These are phyloP conservation scores for Eudorina sp. DNA, from an alignment of 139 green algal genomes.

Conservation along the genomic window DNA sequence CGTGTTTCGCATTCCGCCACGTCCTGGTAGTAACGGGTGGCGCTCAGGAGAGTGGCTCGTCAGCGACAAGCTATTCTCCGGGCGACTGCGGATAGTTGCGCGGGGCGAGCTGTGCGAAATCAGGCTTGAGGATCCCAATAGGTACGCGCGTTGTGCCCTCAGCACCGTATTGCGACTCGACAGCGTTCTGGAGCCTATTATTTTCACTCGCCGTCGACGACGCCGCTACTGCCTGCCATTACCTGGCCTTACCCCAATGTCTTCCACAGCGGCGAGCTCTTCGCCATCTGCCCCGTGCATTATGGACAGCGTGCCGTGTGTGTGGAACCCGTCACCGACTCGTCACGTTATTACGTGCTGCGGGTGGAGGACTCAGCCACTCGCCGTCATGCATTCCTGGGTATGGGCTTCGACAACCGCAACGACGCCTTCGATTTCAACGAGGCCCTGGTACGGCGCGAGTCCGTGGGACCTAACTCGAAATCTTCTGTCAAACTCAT, in stretches of 20 bases:
- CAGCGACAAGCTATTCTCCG: conserved; percentile 74
- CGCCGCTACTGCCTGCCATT: neutral
- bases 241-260: neutral
- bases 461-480: too few relatives aligned
- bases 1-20: conserved; percentile 74
- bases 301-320: conserved; percentile 64
- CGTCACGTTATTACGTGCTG: conserved; percentile 83
- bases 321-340: conserved; percentile 80
- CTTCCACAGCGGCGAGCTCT: conserved; percentile 79
- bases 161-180: too few relatives aligned
- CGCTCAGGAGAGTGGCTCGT: conserved; percentile 71
- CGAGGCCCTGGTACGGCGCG: conserved; percentile 82
- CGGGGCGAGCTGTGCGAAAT: conserved; percentile 66
- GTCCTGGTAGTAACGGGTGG: conserved; percentile 55
- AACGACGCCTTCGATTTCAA: conserved; percentile 89
- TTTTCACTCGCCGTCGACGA: too few relatives aligned
- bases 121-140: conserved; percentile 70
- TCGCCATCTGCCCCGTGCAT: conserved; percentile 77
- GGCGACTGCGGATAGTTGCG: conserved; percentile 64
- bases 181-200: too few relatives aligned
- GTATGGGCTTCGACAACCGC: conserved; percentile 83
- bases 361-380: conserved; percentile 78
- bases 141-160: too few relatives aligned
- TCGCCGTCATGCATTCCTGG: conserved; percentile 84
- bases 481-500: too few relatives aligned